These are phyloP conservation scores for Cladobotryum mycophilum DNA, from an alignment of 2,329 filamentous ascomycete species.

Conservation along the genomic window DNA sequence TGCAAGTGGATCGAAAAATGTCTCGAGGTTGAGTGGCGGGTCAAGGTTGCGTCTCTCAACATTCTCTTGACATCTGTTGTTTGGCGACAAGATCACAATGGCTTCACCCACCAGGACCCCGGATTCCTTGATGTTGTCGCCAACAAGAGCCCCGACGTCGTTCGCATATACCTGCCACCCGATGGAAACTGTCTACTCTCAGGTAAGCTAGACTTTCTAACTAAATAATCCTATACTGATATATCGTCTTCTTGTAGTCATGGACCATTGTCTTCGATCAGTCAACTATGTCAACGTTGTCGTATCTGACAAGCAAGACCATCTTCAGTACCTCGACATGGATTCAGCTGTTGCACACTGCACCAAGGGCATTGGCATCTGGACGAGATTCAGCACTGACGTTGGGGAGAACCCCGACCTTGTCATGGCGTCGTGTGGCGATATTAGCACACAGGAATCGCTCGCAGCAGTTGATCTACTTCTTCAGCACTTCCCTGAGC, in stretches of 20 bases:
- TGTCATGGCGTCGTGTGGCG: slow-evolving; percentile 70
- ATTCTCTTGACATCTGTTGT: slow-evolving; percentile 73
- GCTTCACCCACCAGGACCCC: slow-evolving; percentile 76
- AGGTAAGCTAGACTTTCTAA: slow-evolving; percentile 18
- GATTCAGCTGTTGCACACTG: slow-evolving; percentile 68
- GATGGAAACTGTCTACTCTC: slow-evolving; percentile 74
- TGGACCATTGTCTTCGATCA: slow-evolving; percentile 68
- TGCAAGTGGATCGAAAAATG: slow-evolving; percentile 83
- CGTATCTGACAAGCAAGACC: slow-evolving; percentile 73
- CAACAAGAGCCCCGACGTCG: slow-evolving; percentile 74
- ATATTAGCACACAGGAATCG: slow-evolving; percentile 67
- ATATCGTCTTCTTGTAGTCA: slow-evolving; percentile 35
- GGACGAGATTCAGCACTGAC: slow-evolving; percentile 71
- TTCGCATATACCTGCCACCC: slow-evolving; percentile 73
- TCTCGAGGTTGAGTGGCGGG: slow-evolving; percentile 71
- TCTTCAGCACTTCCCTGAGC: slow-evolving; percentile 61
- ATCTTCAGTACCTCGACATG: slow-evolving; percentile 70
- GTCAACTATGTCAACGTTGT: slow-evolving; percentile 77
- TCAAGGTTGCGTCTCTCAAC: slow-evolving; percentile 67
- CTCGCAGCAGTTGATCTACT: slow-evolving; percentile 69
- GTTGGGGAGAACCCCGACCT: slow-evolving; percentile 62
- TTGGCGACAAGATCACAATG: slow-evolving; percentile 79
- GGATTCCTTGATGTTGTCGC: slow-evolving; percentile 74
- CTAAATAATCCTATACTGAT: neutral
- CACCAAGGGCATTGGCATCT: slow-evolving; percentile 72